Base-by-base conservation (phyloP, 2,329 filamentous ascomycete genomes). In the Aspergillus fructus region DNA sequence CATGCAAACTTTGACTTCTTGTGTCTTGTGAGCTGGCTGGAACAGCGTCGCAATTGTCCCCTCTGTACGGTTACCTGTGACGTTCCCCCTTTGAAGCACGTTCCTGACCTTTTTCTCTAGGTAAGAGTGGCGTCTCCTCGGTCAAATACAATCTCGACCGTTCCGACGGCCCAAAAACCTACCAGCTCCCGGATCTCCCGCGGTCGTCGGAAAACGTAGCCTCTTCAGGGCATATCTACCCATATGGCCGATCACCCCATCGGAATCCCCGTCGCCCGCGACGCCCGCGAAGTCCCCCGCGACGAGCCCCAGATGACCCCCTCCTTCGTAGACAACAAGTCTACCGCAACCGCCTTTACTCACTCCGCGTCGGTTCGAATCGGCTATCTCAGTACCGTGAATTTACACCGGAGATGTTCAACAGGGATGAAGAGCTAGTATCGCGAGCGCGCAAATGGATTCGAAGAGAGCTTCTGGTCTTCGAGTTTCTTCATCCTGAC, bases 1-100 rank as follows among this genome's bases (percentile, higher is more conserved):
- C 93, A 97, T 77, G 76, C 80, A 56, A 85, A 87, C 64, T 96
- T 96, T 71, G 92, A 97, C 78, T 96, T 92, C 69, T 73, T 91
- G 12, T 97, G 93, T 72, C 83, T 96, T 5, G 76, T 88, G 21
- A 92, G 83, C 74, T 97, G 93, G 93, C 79, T 96, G 5, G 83
- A 91, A 64, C 80, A 89, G 62, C 83, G 84, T 9, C 80, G 87
- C 0, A 83, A 80, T 48, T 97, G 93, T 68, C 93, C 93, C 17
- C 79, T 97, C 52, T 97, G 93, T 84, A 87, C 41, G 78, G 33
- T 37, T 34, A 11, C 33, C 15, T n/a, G 27, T 15, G 37, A 1
- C 5, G 1, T 6, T 11, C 15, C 9, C 5, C 15, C 30, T 21
- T 39, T 11, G 41, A 49, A 13, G 19, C 7, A 34, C 23, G 33